Conservation (phyloP, 352 stramenopile genomes). For the Phytopythium aichiense region DNA sequence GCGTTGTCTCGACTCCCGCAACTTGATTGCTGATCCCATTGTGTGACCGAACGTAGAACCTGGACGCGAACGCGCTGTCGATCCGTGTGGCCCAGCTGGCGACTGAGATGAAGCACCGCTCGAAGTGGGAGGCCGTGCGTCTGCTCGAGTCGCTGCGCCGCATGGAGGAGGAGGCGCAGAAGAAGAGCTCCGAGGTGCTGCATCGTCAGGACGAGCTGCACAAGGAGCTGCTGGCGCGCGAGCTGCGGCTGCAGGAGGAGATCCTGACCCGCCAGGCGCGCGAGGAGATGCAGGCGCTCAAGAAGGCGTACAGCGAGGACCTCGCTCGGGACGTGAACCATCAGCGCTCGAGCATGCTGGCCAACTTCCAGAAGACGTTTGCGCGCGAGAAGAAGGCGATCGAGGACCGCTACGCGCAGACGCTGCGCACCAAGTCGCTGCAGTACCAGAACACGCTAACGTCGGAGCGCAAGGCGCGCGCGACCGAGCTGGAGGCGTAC, state of each 20-base stretch:
- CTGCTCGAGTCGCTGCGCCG: slow-evolving; percentile 65
- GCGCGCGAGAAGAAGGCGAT: slow-evolving; percentile 59
- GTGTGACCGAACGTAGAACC: slow-evolving; percentile 30
- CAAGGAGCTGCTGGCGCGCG: slow-evolving; percentile 72
- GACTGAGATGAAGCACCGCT: slow-evolving; percentile 86
- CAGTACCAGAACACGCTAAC: slow-evolving; percentile 55
- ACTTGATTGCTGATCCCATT: not conserved
- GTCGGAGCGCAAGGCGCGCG: slow-evolving; percentile 59
- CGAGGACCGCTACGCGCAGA: slow-evolving; percentile 40
- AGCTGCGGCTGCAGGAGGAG: slow-evolving; percentile 72
- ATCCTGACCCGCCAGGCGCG: slow-evolving; percentile 53
- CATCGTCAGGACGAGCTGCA: slow-evolving; percentile 61
- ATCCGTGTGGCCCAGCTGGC: slow-evolving; percentile 75
- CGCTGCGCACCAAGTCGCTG: slow-evolving; percentile 44
- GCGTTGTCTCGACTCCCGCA: not conserved
- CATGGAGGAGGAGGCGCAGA: slow-evolving; percentile 78
- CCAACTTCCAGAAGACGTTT: slow-evolving; percentile 56
- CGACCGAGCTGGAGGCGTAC: slow-evolving; percentile 61
- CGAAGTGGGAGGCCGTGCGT: slow-evolving; percentile 79
- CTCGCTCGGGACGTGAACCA: slow-evolving; percentile 57
- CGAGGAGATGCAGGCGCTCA: slow-evolving; percentile 55
- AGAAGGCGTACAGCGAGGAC: slow-evolving; percentile 63
- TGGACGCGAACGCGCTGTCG: slow-evolving; percentile 64
- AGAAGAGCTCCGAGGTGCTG: slow-evolving; percentile 64
- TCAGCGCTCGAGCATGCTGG: slow-evolving; percentile 48